Base-by-base conservation (phyloP, 2,329 filamentous ascomycete genomes). In the Akanthomyces muscarius region DNA sequence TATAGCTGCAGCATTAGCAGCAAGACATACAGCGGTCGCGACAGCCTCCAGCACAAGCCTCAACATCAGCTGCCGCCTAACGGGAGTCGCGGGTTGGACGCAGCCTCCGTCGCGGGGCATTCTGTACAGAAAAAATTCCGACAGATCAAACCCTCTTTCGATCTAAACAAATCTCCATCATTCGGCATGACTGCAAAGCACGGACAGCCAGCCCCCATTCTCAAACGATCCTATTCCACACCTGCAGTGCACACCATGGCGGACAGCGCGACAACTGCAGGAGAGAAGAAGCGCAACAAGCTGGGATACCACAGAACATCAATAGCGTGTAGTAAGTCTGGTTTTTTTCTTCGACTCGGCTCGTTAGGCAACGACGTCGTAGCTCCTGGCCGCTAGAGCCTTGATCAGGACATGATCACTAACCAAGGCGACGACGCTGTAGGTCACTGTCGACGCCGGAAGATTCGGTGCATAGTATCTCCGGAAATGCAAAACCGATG, bases 271-370 rank as follows among this genome's bases (percentile, higher is more conserved):
- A 70, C 71, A 44, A 68, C 76, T 45, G 68, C 75, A 25, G 74
- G 71, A 45, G 80, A 82, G 59, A 82, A 80, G 71, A 78, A 76
- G 64, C 86, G 92, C 72, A 96, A 95, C 76, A 96, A 95, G 77
- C 81, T 97, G 65, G 92, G 92, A 45, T 97, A 96, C 73, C 92
- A 96, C 78, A 86, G 92, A 71, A 95, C 91, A 55, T 93, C 91
- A 52, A 90, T 96, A 70, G 92, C 92, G 69, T 97, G 92, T 79
- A 89, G 92, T 96, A 83, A 85, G 91, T 85, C 36, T 11, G 11
- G 11, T 5, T 2, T 16, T 25, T 11, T 33, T 44, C 18, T 4
- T 33, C 3, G 4, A 51, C 25, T 10, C 16, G 23, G 18, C 25
- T 33, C 16, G 5, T 44, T n/a, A 21, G 6, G 33, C 33, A 36